Conservation (phyloP, 2,329 filamentous ascomycete genomes). For the Fusarium anguioides region DNA sequence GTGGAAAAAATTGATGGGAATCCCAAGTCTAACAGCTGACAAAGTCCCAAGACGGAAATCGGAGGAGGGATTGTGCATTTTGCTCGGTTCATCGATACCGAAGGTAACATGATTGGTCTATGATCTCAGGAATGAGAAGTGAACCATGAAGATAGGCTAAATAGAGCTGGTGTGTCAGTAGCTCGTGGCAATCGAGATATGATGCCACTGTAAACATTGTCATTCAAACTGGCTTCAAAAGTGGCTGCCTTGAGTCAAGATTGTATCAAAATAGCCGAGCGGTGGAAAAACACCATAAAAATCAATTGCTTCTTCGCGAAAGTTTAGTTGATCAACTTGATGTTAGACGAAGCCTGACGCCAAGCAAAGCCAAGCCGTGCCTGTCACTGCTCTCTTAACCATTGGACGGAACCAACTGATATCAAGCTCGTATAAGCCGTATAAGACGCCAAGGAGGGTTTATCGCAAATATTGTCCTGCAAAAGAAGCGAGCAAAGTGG, state of each 20-base stretch:
- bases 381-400: constrained; percentile 8
- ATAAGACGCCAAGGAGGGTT: constrained; percentile 1
- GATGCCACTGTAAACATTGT: background rate
- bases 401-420: constrained; percentile 26
- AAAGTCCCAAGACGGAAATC: constrained; percentile 53
- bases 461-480: background rate
- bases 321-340: constrained; percentile 23
- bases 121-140: constrained; percentile 49
- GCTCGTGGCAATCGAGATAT: background rate
- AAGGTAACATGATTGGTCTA: constrained; percentile 53
- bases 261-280: constrained; percentile 10
- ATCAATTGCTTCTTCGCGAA: constrained; percentile 12
- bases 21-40: background rate
- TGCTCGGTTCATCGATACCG: constrained; percentile 52
- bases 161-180: background rate
- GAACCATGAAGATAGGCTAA: constrained; percentile 6
- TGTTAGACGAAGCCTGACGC: constrained; percentile 16
- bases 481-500: constrained; percentile 7
- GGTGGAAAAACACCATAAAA: constrained; percentile 27
- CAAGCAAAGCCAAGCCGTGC: constrained; percentile 27
- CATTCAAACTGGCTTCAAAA: background rate
- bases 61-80: constrained; percentile 50
- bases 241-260: background rate
- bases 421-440: constrained; percentile 5
- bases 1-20: constrained; percentile 1